A percentile compares a stretch with the other conserved stretches of the same genome.
phyloP scores from a whole-genome alignment of 257 asterid species.

The Salvia splendens region DNA sequence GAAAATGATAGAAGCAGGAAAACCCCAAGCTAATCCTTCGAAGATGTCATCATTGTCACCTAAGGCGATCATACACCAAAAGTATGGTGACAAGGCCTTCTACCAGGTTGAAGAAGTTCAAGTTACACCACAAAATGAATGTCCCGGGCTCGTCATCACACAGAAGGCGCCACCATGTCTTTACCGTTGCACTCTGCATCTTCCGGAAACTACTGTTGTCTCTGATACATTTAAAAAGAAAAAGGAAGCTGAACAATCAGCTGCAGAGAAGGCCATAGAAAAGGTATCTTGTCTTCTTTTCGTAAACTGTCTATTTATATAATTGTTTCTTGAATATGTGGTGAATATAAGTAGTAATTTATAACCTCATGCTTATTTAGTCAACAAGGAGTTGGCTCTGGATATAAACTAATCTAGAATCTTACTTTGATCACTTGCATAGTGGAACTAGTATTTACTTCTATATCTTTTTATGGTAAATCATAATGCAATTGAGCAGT shows the following conservation, averaged over 20 bases:
- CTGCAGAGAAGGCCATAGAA: conserved; percentile 85
- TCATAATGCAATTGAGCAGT: too few species aligned
- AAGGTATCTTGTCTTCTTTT: conserved; percentile 49
- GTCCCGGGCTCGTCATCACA: conserved; percentile 67
- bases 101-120: conserved; percentile 80
- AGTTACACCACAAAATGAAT: conserved; percentile 51
- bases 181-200: conserved; percentile 73
- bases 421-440: too few species aligned
- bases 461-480: too few species aligned
- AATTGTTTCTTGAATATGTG: conserved; percentile 14
- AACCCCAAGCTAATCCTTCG: conserved; percentile 33
- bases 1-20: conserved; percentile 48
- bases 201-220: conserved; percentile 68
- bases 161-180: conserved; percentile 74
- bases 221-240: conserved; percentile 67
- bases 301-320: neutral
- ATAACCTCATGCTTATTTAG: too few species aligned
- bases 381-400: too few species aligned
- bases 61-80: conserved; percentile 82
- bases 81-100: conserved; percentile 64
- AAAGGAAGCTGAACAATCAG: conserved; percentile 94
- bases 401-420: too few species aligned
- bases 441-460: too few species aligned
- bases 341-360: neutral
- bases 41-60: conserved; percentile 68